Percentiles rank a stretch among this genome's conserved stretches.
Conservation (phyloP, 192 early-diverging fungal genomes). For the Podila epigama region DNA sequence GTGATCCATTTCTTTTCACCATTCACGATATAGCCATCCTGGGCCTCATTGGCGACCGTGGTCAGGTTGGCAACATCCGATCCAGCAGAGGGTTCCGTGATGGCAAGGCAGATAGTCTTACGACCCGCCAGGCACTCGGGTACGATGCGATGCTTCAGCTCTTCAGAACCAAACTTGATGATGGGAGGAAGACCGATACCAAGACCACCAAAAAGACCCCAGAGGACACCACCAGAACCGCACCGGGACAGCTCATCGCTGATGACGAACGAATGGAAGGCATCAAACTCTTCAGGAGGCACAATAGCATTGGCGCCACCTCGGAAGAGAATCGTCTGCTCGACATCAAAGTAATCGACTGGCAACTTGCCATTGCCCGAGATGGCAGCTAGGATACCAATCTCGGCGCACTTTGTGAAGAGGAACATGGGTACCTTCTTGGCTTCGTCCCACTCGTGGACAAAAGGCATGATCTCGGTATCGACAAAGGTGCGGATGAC, state of each 20-base stretch:
- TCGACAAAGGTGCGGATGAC: slow-evolving; percentile 77
- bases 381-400: slow-evolving; percentile 71
- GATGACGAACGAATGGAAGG: slow-evolving; percentile 77
- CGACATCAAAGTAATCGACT: slow-evolving; percentile 37
- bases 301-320: slow-evolving; percentile 48
- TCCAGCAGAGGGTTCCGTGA: slow-evolving; percentile 78
- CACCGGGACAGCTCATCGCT: slow-evolving; percentile 81
- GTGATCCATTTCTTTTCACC: slow-evolving; percentile 92
- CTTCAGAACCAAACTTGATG: slow-evolving; percentile 69
- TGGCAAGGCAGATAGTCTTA: slow-evolving; percentile 82
- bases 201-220: slow-evolving; percentile 79
- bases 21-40: slow-evolving; percentile 82
- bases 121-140: slow-evolving; percentile 68
- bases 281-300: slow-evolving; percentile 62
- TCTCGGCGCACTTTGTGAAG: slow-evolving; percentile 75
- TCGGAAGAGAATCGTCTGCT: slow-evolving; percentile 19
- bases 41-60: slow-evolving; percentile 70
- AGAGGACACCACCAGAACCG: slow-evolving; percentile 81
- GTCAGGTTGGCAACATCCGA: slow-evolving; percentile 81
- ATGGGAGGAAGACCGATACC: slow-evolving; percentile 81
- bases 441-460: slow-evolving; percentile 85
- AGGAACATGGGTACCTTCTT: slow-evolving; percentile 75
- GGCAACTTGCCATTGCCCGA: slow-evolving; percentile 33
- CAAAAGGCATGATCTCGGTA: slow-evolving; percentile 77
- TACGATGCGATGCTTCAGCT: slow-evolving; percentile 72